phyloP scores from a whole-genome alignment of 345 rosid genomes.

The Eucalyptus pumila region DNA sequence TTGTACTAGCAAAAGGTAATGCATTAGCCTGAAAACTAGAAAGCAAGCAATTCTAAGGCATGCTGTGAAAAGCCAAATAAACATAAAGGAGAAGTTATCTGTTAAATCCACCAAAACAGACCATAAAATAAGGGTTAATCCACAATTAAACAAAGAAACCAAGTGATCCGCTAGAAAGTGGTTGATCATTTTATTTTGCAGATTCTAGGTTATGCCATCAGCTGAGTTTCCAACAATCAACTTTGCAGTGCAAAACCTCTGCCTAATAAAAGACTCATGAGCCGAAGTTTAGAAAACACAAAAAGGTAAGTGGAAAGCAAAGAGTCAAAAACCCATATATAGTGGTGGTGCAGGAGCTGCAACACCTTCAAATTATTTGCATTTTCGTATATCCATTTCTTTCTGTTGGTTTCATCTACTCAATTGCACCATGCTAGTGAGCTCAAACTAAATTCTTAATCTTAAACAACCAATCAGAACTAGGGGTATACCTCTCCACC shows the following conservation, averaged over 20 bases:
- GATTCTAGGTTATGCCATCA: neutral
- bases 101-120: neutral
- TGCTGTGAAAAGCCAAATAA: neutral
- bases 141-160: neutral
- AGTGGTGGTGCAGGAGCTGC: neutral
- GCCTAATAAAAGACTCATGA: neutral
- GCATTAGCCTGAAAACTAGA: neutral
- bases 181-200: neutral
- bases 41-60: neutral
- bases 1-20: neutral
- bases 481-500: constrained; percentile 72
- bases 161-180: neutral
- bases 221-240: neutral
- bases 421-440: neutral
- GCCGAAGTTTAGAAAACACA: neutral
- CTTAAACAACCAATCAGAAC: neutral
- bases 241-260: neutral
- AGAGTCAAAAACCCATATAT: neutral
- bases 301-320: neutral
- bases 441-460: neutral
- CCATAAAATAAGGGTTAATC: neutral
- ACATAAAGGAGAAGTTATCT: neutral
- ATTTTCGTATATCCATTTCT: neutral
- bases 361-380: neutral
- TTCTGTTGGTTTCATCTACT: neutral